These are phyloP conservation scores for Hamiltosporidium tvaerminnensis DNA, from an alignment of 371 early-diverging fungal species.

Conservation along the genomic window DNA sequence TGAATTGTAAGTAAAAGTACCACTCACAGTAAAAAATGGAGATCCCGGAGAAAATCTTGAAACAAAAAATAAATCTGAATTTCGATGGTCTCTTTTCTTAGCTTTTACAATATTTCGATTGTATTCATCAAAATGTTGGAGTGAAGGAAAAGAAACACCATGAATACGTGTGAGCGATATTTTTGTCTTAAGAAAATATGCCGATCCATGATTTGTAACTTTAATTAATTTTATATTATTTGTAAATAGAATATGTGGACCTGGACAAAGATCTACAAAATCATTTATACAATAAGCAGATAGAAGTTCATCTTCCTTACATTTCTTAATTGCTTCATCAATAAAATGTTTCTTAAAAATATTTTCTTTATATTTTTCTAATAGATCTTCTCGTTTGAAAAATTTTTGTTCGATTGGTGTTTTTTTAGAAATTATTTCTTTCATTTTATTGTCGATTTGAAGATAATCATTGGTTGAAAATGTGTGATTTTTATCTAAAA, in stretches of 20 bases:
- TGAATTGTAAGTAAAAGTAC: constrained; percentile 78
- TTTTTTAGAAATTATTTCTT: constrained; percentile 75
- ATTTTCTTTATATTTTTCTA: constrained; percentile 77
- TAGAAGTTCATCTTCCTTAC: constrained; percentile 76
- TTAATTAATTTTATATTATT: constrained; percentile 78
- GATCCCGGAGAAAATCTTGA: constrained; percentile 82
- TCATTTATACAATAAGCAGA: constrained; percentile 94
- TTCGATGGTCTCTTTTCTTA: constrained; percentile 83
- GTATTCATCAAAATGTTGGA: constrained; percentile 77
- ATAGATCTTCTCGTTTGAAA: constrained; percentile 68
- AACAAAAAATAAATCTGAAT: constrained; percentile 87
- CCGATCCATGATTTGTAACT: constrained; percentile 72
- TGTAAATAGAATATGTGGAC: constrained; percentile 89
- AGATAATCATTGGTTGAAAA: constrained; percentile 61
- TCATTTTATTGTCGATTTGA: constrained; percentile 64
- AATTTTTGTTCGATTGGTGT: constrained; percentile 76
- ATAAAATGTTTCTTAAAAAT: constrained; percentile 36
- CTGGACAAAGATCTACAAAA: constrained; percentile 89
- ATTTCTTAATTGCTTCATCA: constrained; percentile 57
- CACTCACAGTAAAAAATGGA: constrained; percentile 86
- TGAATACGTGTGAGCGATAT: constrained; percentile 90
- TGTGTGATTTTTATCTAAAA: constrained; percentile 57
- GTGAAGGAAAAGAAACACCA: constrained; percentile 92
- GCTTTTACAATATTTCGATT: constrained; percentile 81
- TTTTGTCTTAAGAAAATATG: constrained; percentile 90